Evolutionary conservation across 768 basidiomycete species (phyloP).

Genomic region (Leccinum incarnatum): DNA sequence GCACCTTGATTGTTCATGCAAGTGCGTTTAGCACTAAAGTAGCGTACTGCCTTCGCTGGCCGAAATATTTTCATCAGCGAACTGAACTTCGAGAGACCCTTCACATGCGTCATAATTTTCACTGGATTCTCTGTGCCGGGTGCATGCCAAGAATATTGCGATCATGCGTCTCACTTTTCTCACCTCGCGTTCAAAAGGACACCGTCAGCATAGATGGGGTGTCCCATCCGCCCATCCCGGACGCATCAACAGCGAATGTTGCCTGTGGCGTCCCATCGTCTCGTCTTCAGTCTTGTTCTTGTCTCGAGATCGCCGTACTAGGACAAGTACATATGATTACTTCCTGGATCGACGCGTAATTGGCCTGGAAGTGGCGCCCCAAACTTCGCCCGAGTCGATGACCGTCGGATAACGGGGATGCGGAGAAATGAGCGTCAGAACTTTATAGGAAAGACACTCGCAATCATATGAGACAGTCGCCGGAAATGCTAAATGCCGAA

Average conservation of each 20-base stretch:
- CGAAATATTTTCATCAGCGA: not conserved
- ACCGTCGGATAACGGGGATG: not conserved
- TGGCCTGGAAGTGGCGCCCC: not conserved
- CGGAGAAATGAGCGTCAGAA: not conserved
- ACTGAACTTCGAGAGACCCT: too few relatives aligned
- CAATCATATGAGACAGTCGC: not conserved
- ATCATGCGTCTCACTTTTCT: not conserved
- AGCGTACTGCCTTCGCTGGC: not conserved
- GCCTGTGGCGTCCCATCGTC: not conserved
- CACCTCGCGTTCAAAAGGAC: not conserved
- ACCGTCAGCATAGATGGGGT: too few relatives aligned
- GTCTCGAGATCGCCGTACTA: not conserved
- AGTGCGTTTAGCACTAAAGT: not conserved
- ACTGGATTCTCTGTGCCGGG: not conserved
- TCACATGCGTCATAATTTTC: not conserved
- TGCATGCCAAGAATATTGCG: not conserved
- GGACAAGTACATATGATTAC: not conserved
- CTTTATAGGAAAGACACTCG: not conserved
- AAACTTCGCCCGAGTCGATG: not conserved
- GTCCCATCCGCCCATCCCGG: not conserved
- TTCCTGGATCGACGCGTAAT: not conserved
- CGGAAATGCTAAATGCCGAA: slow-evolving; percentile 11
- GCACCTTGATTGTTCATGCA: not conserved
- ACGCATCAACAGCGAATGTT: not conserved
- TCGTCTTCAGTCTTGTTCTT: not conserved